Evolutionary conservation across 1,284 basidiomycete genomes (phyloP).

Genomic region (Cutaneotrichosporon sp.): DNA sequence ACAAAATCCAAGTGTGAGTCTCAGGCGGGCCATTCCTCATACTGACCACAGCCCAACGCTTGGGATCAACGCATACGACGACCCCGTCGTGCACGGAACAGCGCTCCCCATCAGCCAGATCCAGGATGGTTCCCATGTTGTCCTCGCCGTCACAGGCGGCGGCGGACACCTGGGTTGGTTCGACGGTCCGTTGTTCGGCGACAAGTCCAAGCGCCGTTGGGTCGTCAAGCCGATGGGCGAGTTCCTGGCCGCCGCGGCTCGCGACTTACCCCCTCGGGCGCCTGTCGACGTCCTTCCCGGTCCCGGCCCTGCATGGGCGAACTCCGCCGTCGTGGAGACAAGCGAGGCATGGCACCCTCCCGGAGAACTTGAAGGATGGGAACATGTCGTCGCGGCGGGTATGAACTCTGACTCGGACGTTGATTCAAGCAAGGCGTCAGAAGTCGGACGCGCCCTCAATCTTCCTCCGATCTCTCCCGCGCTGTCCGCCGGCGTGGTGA

Average conservation of each 20-base stretch:
- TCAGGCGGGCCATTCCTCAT: no score
- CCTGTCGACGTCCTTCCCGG: not conserved
- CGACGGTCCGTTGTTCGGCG: slow-evolving; percentile 50
- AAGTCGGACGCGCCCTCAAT: not conserved
- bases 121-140: slow-evolving; percentile 60
- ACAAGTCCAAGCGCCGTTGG: slow-evolving; percentile 37
- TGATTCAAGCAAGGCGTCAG: not conserved
- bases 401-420: not conserved
- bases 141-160: slow-evolving; percentile 65
- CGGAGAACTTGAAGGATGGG: not conserved
- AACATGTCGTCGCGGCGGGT: not conserved
- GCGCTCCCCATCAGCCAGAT: slow-evolving; percentile 54
- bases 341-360: not conserved
- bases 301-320: not conserved
- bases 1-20: slow-evolving; percentile 43
- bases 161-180: slow-evolving; percentile 98
- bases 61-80: slow-evolving; percentile 82
- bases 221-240: slow-evolving; percentile 41
- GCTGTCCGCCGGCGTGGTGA: not conserved
- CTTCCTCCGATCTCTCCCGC: not conserved
- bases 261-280: slow-evolving; percentile 9
- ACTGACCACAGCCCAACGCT: slow-evolving; percentile 53
- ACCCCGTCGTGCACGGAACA: slow-evolving; percentile 69
- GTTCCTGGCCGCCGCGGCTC: slow-evolving; percentile 33
- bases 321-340: not conserved